A percentile compares a stretch with the other conserved stretches of the same genome.
Evolutionary conservation across 2,329 filamentous ascomycete species (phyloP).

Genomic region (Epicoccum nigrum): DNA sequence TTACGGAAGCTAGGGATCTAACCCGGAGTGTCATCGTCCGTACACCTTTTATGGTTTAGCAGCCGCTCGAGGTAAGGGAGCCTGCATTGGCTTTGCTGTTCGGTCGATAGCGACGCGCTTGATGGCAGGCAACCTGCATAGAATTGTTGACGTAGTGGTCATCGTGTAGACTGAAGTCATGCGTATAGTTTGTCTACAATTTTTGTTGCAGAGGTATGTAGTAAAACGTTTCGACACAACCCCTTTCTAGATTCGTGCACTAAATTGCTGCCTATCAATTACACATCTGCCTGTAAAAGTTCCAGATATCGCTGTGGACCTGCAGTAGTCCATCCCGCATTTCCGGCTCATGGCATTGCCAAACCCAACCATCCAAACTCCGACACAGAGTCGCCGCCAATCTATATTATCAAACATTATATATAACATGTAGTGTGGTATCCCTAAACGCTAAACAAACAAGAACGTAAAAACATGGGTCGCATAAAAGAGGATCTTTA

Average conservation of each 20-base stretch:
- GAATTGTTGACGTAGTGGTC: no score
- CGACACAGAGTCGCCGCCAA: not conserved
- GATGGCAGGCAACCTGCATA: not conserved
- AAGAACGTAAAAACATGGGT: constrained; percentile 19
- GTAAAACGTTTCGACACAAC: no score
- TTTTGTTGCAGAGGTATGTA: no score
- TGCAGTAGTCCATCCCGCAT: constrained; percentile 7
- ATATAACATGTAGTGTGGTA: constrained; percentile 6
- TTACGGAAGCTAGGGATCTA: constrained; percentile 14
- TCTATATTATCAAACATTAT: constrained; percentile 1
- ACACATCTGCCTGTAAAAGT: not conserved
- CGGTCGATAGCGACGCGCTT: not conserved
- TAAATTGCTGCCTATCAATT: not conserved
- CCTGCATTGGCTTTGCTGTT: not conserved
- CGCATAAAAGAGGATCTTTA: constrained; percentile 1
- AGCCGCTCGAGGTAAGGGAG: constrained; percentile 3
- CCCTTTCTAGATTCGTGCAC: no score
- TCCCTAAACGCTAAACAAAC: constrained; percentile 15
- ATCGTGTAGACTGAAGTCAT: no score
- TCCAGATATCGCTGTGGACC: constrained; percentile 3
- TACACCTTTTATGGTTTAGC: constrained; percentile 2
- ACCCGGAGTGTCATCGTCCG: constrained; percentile 13
- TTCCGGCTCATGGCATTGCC: not conserved
- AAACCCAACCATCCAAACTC: not conserved
- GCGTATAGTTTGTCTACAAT: no score